Evolutionary conservation across 371 early-diverging fungal species (phyloP).

Genomic region (Choanephora cucurbitarum): DNA sequence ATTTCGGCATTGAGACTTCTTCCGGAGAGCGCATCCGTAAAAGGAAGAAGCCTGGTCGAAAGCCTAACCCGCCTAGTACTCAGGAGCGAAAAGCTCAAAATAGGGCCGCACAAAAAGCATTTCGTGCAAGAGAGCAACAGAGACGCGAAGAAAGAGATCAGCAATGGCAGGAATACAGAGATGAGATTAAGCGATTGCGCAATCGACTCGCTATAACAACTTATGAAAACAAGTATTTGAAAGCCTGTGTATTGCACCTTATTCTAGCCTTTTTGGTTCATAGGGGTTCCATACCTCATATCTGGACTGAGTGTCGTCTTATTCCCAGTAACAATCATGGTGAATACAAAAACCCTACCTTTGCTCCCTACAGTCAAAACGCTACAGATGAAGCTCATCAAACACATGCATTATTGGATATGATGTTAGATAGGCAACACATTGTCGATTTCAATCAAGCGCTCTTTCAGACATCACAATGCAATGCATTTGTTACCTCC

Average conservation of each 20-base stretch:
- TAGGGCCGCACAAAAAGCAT: slow-evolving; percentile 27
- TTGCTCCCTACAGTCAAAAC: slow-evolving; percentile 2
- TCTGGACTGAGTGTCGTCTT: slow-evolving; percentile 34
- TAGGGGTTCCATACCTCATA: slow-evolving; percentile 38
- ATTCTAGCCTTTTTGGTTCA: slow-evolving; percentile 26
- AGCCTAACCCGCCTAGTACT: slow-evolving; percentile 27
- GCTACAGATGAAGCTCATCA: slow-evolving; percentile 9
- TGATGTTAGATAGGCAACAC: slow-evolving; percentile 17
- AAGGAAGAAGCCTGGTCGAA: slow-evolving; percentile 29
- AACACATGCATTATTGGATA: slow-evolving; percentile 21
- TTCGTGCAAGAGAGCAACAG: slow-evolving; percentile 27
- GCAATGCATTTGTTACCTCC: slow-evolving; percentile 1
- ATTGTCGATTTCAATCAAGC: slow-evolving; percentile 23
- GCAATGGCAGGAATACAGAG: slow-evolving; percentile 20
- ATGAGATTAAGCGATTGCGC: slow-evolving; percentile 26
- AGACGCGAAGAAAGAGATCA: slow-evolving; percentile 28
- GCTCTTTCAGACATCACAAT: not conserved
- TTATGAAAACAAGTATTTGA: slow-evolving; percentile 42
- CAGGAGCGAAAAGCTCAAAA: slow-evolving; percentile 31
- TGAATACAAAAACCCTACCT: slow-evolving; percentile 13
- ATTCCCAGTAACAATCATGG: slow-evolving; percentile 21
- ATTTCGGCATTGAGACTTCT: slow-evolving; percentile 26
- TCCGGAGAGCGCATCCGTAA: slow-evolving; percentile 25
- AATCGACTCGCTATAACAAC: slow-evolving; percentile 25
- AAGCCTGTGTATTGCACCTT: slow-evolving; percentile 36